Percentiles rank a stretch among this genome's conserved stretches.
phyloP scores from a whole-genome alignment of 2,329 filamentous ascomycete species.

The Aspergillus neoniger region DNA sequence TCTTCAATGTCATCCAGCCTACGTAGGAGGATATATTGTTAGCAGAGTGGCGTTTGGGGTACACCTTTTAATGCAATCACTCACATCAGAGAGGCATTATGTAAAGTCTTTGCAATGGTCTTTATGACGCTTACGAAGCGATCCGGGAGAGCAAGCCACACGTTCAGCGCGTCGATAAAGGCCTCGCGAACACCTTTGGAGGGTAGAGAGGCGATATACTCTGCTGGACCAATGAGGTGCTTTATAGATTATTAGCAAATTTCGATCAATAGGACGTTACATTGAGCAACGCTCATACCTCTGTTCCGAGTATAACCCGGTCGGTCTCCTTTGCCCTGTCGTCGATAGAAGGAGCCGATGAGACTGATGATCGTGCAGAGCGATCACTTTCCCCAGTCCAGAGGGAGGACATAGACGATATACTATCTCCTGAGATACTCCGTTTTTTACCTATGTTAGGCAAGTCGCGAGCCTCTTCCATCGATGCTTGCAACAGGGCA shows the following conservation, averaged over 20 bases:
- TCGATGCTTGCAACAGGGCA: background rate
- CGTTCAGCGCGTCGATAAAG: slow-evolving; percentile 43
- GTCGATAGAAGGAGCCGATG: background rate
- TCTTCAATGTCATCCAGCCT: slow-evolving; percentile 51
- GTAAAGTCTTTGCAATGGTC: slow-evolving; percentile 39
- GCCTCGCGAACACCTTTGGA: slow-evolving; percentile 42
- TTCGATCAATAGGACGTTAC: background rate
- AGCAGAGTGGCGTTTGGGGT: background rate
- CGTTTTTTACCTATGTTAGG: background rate
- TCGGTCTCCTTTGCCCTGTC: background rate
- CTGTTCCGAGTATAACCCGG: background rate
- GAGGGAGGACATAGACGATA: background rate
- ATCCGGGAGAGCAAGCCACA: slow-evolving; percentile 39
- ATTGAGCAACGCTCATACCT: background rate
- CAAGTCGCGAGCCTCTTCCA: background rate
- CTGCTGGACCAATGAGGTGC: slow-evolving; percentile 10
- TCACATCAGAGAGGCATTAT: slow-evolving; percentile 43
- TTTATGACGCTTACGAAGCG: slow-evolving; percentile 36
- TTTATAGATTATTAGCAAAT: background rate
- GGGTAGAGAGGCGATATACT: slow-evolving; percentile 36
- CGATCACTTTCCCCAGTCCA: background rate
- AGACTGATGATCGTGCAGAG: background rate
- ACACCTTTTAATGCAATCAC: background rate
- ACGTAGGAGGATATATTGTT: background rate
- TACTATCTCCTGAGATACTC: slow-evolving; percentile 1